Base-by-base conservation (phyloP, 345 rosid genomes). In the Salix purpurea region DNA sequence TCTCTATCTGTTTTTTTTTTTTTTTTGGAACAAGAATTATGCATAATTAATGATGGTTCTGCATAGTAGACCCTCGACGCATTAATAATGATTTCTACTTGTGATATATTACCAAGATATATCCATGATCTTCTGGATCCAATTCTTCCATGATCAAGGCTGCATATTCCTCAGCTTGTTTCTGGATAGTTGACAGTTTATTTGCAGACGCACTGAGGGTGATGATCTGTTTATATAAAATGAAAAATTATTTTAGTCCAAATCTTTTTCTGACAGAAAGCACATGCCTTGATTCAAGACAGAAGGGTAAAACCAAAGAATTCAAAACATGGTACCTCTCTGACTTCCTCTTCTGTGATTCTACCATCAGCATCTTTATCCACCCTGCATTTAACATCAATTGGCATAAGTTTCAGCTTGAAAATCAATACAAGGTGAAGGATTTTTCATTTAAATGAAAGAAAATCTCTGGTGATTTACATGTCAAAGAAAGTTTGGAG, bases 341-440 rank as follows among this genome's bases (percentile, higher is more conserved):
- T 86, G 69, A 92, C 89, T 87, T 92, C 97, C 34, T 85, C 85
- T 76, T 89, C 93, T 1, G 93, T 88, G 52, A 92, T 88, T 85
- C 94, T 85, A 37, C 97, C 97, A 86, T 92, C 92, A 1, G 93
- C 92, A 85, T 92, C 91, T 86, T 90, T 92, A 82, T 92, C 97
- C 76, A 92, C 97, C 94, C 96, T 91, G 83, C 80, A 87, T 12
- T 81, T 40, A 39, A 32, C 75, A 58, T 54, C 15, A 66, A 36
- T 30, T 32, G 4, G 56, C 13, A 1, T 7, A 36, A 56, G 21
- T 40, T 61, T 44, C 77, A 78, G 30, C 50, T 65, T 10, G 39
- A 26, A 64, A 34, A 61, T 32, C 10, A n/a, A 58, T 10, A 23
- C 26, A 23, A 23, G 74, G 46, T 2, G 40, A 3, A 1, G 7